phyloP scores from a whole-genome alignment of 768 basidiomycete species.

The Filobasidium wieringae region DNA sequence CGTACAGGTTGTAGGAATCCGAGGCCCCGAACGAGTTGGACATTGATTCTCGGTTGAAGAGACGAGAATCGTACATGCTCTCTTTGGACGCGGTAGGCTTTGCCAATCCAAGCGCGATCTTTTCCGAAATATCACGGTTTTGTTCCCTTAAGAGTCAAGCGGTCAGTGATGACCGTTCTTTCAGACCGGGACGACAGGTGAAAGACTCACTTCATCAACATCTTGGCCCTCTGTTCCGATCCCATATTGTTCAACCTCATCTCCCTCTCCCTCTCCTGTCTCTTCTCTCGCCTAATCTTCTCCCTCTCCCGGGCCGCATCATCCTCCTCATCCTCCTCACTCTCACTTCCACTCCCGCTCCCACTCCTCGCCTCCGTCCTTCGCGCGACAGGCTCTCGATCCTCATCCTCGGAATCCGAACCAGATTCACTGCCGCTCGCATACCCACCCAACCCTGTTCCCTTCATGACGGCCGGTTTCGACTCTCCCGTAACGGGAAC shows the following conservation, averaged over 20 bases:
- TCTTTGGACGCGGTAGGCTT: slow-evolving; percentile 95
- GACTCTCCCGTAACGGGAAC: background rate
- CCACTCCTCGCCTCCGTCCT: background rate
- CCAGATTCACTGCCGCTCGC: slow-evolving; percentile 75
- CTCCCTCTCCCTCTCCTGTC: slow-evolving; percentile 86
- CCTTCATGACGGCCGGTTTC: slow-evolving; percentile 44
- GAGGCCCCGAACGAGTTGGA: slow-evolving; percentile 73
- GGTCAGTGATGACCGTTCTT: background rate
- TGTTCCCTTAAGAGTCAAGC: slow-evolving; percentile 49
- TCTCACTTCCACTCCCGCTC: background rate
- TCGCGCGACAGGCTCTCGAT: slow-evolving; percentile 34
- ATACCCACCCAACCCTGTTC: slow-evolving; percentile 68
- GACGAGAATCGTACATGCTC: slow-evolving; percentile 87
- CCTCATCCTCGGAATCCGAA: slow-evolving; percentile 50
- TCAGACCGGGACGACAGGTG: background rate
- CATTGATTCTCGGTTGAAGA: slow-evolving; percentile 93
- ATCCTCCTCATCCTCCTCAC: slow-evolving; percentile 54
- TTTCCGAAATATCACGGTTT: slow-evolving; percentile 98
- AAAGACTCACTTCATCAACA: slow-evolving; percentile 57
- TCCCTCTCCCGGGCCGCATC: slow-evolving; percentile 78
- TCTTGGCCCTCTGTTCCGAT: slow-evolving; percentile 85
- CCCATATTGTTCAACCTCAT: slow-evolving; percentile 99
- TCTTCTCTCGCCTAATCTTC: slow-evolving; percentile 79
- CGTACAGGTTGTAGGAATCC: slow-evolving; percentile 88
- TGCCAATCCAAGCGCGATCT: slow-evolving; percentile 92